Evolutionary conservation across 2,329 filamentous ascomycete genomes (phyloP).

Genomic region (Aspergillus bombycis): DNA sequence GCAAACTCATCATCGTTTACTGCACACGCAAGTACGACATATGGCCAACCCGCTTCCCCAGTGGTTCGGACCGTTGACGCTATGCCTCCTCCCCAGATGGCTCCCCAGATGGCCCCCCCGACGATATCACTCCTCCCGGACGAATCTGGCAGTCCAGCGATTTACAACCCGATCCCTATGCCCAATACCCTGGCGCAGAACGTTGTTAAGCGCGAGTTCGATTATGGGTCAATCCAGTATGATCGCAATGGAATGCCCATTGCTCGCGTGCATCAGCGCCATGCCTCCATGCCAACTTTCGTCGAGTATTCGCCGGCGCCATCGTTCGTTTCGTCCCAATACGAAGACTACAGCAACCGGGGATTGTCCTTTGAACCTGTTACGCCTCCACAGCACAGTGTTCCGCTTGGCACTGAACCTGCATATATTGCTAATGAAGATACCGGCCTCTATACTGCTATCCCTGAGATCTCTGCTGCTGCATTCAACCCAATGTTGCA

Average conservation of each 20-base stretch:
- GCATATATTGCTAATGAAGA: conserved; percentile 99
- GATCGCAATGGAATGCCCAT: conserved; percentile 90
- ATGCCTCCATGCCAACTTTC: conserved; percentile 98
- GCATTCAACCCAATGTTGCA: conserved; percentile 88
- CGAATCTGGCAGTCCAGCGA: conserved; percentile 66
- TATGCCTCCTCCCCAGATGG: conserved; percentile 90
- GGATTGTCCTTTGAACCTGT: conserved; percentile 96
- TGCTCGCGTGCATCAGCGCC: conserved; percentile 81
- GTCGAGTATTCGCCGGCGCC: conserved; percentile 98
- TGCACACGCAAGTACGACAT: conserved; percentile 69
- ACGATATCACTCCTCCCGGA: conserved; percentile 62
- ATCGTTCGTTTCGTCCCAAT: conserved; percentile 97
- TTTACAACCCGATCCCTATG: conserved; percentile 72
- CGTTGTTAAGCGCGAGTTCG: conserved; percentile 84
- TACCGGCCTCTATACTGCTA: conserved; percentile 91
- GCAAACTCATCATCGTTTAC: conserved; percentile 97
- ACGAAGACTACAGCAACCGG: conserved; percentile 95
- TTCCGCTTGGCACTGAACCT: conserved; percentile 81
- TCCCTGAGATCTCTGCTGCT: conserved; percentile 80
- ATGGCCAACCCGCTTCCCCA: conserved; percentile 77
- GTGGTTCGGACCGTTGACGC: conserved; percentile 84
- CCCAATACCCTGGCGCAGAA: conserved; percentile 72
- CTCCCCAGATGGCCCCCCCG: conserved; percentile 75
- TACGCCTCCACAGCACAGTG: conserved; percentile 88
- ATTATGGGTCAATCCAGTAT: conserved; percentile 81